phyloP scores from a whole-genome alignment of 2,329 filamentous ascomycete species.

The Scorias spongiosa region DNA sequence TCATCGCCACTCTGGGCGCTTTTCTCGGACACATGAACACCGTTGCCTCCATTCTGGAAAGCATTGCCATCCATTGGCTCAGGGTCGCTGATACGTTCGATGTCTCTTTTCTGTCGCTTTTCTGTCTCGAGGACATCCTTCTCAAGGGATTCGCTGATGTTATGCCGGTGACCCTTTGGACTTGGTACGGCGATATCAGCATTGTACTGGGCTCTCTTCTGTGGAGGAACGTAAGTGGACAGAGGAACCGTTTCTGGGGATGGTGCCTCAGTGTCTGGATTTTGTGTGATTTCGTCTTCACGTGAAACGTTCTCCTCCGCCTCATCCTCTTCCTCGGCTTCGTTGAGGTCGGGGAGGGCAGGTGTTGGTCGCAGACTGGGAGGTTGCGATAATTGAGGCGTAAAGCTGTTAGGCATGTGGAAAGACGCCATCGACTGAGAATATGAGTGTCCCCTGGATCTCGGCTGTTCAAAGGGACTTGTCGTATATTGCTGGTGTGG shows the following conservation, averaged over 20 bases:
- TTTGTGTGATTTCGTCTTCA: neutral
- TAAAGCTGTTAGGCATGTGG: slow-evolving; percentile 9
- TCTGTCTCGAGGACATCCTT: slow-evolving; percentile 75
- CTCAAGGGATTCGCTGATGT: slow-evolving; percentile 63
- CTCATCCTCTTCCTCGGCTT: slow-evolving; percentile 51
- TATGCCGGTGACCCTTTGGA: slow-evolving; percentile 50
- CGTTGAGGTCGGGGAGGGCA: slow-evolving; percentile 53
- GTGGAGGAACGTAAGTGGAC: slow-evolving; percentile 16
- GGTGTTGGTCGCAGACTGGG: slow-evolving; percentile 32
- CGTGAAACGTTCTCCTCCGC: slow-evolving; percentile 3
- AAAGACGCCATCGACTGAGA: slow-evolving; percentile 15
- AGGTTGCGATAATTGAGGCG: slow-evolving; percentile 9
- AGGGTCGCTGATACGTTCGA: neutral
- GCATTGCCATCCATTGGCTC: neutral
- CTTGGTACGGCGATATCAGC: slow-evolving; percentile 44
- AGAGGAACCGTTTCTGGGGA: slow-evolving; percentile 13
- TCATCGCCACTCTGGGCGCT: slow-evolving; percentile 9
- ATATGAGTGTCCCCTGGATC: slow-evolving; percentile 30
- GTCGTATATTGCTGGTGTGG: slow-evolving; percentile 16
- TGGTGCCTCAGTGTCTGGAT: neutral
- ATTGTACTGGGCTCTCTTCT: slow-evolving; percentile 16
- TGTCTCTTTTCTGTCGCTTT: slow-evolving; percentile 40
- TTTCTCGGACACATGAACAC: slow-evolving; percentile 5
- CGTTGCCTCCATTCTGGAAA: neutral
- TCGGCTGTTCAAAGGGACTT: slow-evolving; percentile 32